Conservation (phyloP, 805 yeast species). For the Candida silvicultrix region DNA sequence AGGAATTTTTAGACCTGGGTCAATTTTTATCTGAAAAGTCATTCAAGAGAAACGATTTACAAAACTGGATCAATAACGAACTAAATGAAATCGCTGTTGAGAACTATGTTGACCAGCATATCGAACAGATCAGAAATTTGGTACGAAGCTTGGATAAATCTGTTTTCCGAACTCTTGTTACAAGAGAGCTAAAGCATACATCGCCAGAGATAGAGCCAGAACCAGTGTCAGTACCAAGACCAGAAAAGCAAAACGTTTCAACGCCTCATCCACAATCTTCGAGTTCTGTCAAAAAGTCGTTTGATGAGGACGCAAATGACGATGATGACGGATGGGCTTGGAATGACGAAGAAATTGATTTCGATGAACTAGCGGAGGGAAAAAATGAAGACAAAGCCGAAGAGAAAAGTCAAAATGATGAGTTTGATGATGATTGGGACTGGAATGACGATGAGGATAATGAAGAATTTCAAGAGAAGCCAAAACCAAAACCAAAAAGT, state of each 20-base stretch:
- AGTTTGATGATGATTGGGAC: constrained; percentile 16
- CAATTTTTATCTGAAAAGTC: constrained; percentile 8
- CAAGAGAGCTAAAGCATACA: neutral
- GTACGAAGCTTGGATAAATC: constrained; percentile 3
- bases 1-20: constrained; percentile 11
- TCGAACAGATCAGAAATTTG: constrained; percentile 11
- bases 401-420: neutral
- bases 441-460: constrained; percentile 23
- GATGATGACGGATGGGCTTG: constrained; percentile 11
- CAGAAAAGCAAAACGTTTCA: too few species aligned
- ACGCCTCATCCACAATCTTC: too few species aligned
- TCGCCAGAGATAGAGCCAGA: neutral
- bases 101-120: constrained; percentile 14
- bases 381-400: neutral
- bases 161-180: neutral
- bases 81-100: constrained; percentile 15
- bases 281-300: neutral
- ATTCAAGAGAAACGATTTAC: constrained; percentile 15
- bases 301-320: neutral
- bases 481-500: constrained; percentile 4
- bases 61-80: constrained; percentile 18
- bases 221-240: neutral
- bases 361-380: constrained; percentile 18
- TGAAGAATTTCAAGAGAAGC: neutral
- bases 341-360: constrained; percentile 10